Conservation (phyloP, 176 grass and related monocot genomes). For the Carex scoparia region DNA sequence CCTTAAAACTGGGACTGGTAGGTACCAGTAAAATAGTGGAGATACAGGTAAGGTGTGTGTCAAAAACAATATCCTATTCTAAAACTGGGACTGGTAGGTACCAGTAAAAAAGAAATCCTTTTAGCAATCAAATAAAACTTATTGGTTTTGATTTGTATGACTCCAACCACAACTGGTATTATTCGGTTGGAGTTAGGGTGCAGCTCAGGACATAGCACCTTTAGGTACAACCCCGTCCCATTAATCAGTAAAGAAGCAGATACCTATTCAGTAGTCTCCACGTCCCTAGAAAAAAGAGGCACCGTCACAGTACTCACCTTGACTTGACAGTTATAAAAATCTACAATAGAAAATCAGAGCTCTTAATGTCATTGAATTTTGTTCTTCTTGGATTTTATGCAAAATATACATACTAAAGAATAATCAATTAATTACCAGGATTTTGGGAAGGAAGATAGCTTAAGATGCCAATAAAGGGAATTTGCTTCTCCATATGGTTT, state of each 20-base stretch:
- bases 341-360: constrained; percentile 31
- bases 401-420: not conserved
- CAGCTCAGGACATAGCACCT: not conserved
- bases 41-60: not conserved
- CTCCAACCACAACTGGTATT: not conserved
- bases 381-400: not conserved
- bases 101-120: not conserved
- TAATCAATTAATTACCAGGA: constrained; percentile 36
- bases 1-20: no score
- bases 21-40: not conserved
- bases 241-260: not conserved
- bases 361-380: not conserved
- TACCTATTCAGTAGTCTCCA: constrained; percentile 41
- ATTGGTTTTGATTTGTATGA: not conserved
- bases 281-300: constrained; percentile 62
- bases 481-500: constrained; percentile 34
- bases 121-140: not conserved
- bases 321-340: constrained; percentile 76
- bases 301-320: constrained; percentile 70
- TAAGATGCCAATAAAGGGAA: constrained; percentile 52
- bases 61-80: not conserved
- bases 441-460: constrained; percentile 44
- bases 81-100: not conserved
- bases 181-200: not conserved
- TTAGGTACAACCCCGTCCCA: not conserved